phyloP scores from a whole-genome alignment of 2,329 filamentous ascomycete species.

The Paraphaeosphaeria sporulosa region DNA sequence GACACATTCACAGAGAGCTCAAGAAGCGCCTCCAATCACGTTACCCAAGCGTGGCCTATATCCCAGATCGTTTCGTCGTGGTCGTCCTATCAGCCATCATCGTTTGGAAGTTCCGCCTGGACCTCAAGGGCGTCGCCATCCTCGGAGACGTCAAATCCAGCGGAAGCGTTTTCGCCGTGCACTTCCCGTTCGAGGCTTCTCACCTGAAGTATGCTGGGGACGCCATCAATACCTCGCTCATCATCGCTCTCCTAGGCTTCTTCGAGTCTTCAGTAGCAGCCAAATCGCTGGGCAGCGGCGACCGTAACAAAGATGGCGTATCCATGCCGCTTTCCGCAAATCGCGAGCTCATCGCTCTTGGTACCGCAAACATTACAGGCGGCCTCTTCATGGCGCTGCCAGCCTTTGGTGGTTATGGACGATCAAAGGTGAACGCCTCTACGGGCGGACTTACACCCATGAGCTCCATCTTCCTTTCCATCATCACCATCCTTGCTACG shows the following conservation, averaged over 20 bases:
- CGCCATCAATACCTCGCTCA: constrained; percentile 87
- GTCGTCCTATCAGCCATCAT: constrained; percentile 85
- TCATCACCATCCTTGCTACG: constrained; percentile 83
- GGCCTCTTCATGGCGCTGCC: constrained; percentile 92
- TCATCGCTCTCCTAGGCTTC: constrained; percentile 95
- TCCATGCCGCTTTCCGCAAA: constrained; percentile 88
- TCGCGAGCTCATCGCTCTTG: constrained; percentile 89
- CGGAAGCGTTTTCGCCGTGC: constrained; percentile 77
- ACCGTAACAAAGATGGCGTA: constrained; percentile 66
- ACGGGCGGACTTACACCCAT: constrained; percentile 93
- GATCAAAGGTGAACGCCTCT: constrained; percentile 92
- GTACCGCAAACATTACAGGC: constrained; percentile 88
- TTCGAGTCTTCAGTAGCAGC: constrained; percentile 97
- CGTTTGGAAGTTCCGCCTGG: constrained; percentile 79
- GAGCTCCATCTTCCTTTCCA: constrained; percentile 85
- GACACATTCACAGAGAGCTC: constrained; percentile 65
- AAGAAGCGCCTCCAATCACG: constrained; percentile 83
- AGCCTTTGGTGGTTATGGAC: constrained; percentile 93
- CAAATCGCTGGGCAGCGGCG: constrained; percentile 74
- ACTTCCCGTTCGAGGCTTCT: constrained; percentile 80
- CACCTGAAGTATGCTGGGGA: constrained; percentile 85
- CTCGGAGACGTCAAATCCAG: constrained; percentile 81
- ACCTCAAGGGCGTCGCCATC: constrained; percentile 79
- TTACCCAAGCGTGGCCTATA: constrained; percentile 81
- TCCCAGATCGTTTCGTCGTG: constrained; percentile 90